A percentile compares a stretch with the other conserved stretches of the same genome.
These are phyloP conservation scores for Euphorbia schlechtendalii DNA, from an alignment of 441 rosid species.

Conservation along the genomic window DNA sequence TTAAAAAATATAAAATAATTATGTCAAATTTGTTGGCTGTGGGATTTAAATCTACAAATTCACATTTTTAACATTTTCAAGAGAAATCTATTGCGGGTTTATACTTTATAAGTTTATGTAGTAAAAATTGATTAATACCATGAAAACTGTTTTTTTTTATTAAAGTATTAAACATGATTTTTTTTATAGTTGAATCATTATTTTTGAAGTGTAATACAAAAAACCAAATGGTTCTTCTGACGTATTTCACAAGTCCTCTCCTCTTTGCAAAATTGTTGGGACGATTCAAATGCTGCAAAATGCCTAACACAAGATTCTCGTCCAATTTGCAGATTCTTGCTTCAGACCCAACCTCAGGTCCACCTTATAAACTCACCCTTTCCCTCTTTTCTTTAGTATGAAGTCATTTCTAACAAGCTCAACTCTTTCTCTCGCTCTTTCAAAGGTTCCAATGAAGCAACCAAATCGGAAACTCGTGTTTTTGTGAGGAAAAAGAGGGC, in stretches of 20 bases:
- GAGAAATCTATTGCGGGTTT: too few relatives aligned
- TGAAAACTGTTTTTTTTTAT: too few relatives aligned
- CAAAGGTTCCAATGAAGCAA: constrained; percentile 24
- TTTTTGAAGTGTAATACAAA: neutral
- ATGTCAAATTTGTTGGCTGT: too few relatives aligned
- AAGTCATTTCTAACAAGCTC: neutral
- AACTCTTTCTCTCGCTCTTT: neutral
- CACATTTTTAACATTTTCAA: too few relatives aligned
- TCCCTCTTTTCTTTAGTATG: neutral
- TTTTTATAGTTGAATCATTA: too few relatives aligned
- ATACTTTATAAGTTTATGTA: too few relatives aligned
- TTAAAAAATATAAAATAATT: too few relatives aligned
- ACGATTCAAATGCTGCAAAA: constrained; percentile 25
- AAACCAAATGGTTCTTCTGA: neutral
- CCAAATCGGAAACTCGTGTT: constrained; percentile 34
- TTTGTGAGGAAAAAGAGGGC: constrained; percentile 52
- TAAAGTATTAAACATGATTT: too few relatives aligned
- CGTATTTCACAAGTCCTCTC: constrained; percentile 10
- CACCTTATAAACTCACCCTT: neutral
- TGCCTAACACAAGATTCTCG: constrained; percentile 32
- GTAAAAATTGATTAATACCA: too few relatives aligned
- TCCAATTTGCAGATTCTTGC: constrained; percentile 23
- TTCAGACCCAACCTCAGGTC: constrained; percentile 45
- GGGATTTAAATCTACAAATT: too few relatives aligned
- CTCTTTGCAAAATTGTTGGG: neutral